Conservation (phyloP, 257 asterid genomes). For the Oldenlandia corymbosa region DNA sequence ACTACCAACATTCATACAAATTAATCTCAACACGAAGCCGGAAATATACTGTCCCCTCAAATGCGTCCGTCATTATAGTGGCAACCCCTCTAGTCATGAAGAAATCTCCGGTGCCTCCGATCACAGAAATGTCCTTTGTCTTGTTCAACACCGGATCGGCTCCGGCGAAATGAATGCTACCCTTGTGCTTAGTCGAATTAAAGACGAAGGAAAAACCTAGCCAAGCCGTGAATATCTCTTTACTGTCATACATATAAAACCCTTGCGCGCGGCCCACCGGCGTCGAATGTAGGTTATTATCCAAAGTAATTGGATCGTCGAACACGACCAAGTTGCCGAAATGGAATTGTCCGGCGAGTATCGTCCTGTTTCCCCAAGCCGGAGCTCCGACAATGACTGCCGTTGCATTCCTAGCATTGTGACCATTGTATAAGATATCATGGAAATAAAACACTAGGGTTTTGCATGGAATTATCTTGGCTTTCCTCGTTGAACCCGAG, state of each 20-base stretch:
- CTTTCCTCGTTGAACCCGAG: background rate
- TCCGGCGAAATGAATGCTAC: conserved; percentile 61
- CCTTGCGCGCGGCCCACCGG: conserved; percentile 85
- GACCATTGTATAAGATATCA: conserved; percentile 64
- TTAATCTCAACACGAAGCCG: conserved; percentile 54
- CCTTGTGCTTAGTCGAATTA: conserved; percentile 51
- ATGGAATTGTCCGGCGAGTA: conserved; percentile 29
- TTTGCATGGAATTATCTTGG: conserved; percentile 59
- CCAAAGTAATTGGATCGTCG: conserved; percentile 73
- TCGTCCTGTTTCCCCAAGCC: conserved; percentile 55
- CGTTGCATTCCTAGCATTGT: conserved; percentile 60
- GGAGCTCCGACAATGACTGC: conserved; percentile 65
- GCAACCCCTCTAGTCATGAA: conserved; percentile 85
- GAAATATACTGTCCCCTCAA: conserved; percentile 65
- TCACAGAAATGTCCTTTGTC: conserved; percentile 70
- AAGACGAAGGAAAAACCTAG: conserved; percentile 60
- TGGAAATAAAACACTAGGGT: conserved; percentile 56
- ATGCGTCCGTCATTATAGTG: conserved; percentile 56
- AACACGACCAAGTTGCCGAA: conserved; percentile 64
- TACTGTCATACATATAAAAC: conserved; percentile 49
- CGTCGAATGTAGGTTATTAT: conserved; percentile 55
- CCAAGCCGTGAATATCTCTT: conserved; percentile 50
- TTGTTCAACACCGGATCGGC: conserved; percentile 71
- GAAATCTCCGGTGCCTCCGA: conserved; percentile 88
- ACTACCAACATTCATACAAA: conserved; percentile 67